Conservation (phyloP, 75 land plant species). For the Pseudotsuga menziesii region DNA sequence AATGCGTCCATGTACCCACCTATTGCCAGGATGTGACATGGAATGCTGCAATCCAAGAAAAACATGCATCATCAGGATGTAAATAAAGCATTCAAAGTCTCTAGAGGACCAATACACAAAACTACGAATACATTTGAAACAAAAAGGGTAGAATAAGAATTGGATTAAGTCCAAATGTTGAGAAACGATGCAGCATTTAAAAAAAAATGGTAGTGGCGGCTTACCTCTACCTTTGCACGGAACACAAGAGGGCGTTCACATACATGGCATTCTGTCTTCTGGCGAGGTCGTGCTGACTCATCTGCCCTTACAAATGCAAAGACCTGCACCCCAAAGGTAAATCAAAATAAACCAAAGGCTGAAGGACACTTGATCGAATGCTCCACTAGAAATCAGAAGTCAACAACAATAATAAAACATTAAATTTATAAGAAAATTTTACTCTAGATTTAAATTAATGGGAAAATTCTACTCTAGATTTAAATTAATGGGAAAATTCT, state of each 20-base stretch:
- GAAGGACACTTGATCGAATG: background rate
- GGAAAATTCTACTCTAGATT: background rate
- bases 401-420: background rate
- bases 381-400: background rate
- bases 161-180: too few species aligned
- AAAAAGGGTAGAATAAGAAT: too few species aligned
- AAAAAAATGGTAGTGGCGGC: background rate
- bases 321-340: slow-evolving; percentile 39
- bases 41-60: slow-evolving; percentile 41
- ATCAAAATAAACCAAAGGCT: background rate
- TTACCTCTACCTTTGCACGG: slow-evolving; percentile 68
- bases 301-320: slow-evolving; percentile 73
- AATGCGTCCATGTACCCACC: slow-evolving; percentile 85
- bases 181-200: background rate
- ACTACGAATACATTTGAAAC: background rate
- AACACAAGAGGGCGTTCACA: slow-evolving; percentile 70
- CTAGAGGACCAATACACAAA: background rate
- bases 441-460: background rate
- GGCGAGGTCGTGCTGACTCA: slow-evolving; percentile 35
- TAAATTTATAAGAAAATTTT: background rate
- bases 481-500: background rate
- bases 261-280: slow-evolving; percentile 81
- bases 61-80: background rate
- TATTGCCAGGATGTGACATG: slow-evolving; percentile 34
- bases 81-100: background rate